Conservation (phyloP, 2,329 filamentous ascomycete species). For the Neurospora sp. region DNA sequence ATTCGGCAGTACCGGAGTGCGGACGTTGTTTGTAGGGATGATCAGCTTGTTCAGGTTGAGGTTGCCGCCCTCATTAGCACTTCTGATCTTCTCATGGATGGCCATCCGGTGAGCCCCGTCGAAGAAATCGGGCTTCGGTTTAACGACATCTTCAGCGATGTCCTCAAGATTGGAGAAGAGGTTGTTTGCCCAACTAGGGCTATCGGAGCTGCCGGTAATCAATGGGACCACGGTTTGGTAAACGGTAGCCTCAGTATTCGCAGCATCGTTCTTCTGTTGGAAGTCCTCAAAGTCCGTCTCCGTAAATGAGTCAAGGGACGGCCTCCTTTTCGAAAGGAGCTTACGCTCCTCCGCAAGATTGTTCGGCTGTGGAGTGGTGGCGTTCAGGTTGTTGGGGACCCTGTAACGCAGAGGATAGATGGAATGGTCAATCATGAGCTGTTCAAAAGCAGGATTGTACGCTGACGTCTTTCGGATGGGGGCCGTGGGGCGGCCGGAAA, state of each 20-base stretch:
- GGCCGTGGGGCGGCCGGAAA: too few relatives aligned
- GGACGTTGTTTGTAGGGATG: constrained; percentile 10
- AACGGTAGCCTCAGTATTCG: not conserved
- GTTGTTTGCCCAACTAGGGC: not conserved
- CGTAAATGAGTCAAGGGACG: constrained; percentile 12
- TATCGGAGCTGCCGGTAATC: constrained; percentile 3
- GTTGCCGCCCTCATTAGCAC: constrained; percentile 1
- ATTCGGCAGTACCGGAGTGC: constrained; percentile 11
- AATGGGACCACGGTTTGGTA: constrained; percentile 5
- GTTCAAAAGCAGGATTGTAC: constrained; percentile 19
- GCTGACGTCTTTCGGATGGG: constrained; percentile 12
- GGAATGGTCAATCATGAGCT: constrained; percentile 16
- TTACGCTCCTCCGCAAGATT: constrained; percentile 8
- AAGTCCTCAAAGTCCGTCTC: constrained; percentile 13
- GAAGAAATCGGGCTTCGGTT: constrained; percentile 7
- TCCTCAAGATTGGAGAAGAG: constrained; percentile 1
- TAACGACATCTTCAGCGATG: not conserved
- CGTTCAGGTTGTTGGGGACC: not conserved
- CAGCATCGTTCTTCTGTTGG: constrained; percentile 7
- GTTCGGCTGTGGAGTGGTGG: not conserved
- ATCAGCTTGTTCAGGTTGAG: constrained; percentile 8
- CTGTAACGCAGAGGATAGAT: too few relatives aligned
- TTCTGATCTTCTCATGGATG: constrained; percentile 4
- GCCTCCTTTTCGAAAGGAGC: not conserved
- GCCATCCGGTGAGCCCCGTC: constrained; percentile 6